phyloP scores from a whole-genome alignment of 2,329 filamentous ascomycete genomes.

The Ascochyta rabiei region DNA sequence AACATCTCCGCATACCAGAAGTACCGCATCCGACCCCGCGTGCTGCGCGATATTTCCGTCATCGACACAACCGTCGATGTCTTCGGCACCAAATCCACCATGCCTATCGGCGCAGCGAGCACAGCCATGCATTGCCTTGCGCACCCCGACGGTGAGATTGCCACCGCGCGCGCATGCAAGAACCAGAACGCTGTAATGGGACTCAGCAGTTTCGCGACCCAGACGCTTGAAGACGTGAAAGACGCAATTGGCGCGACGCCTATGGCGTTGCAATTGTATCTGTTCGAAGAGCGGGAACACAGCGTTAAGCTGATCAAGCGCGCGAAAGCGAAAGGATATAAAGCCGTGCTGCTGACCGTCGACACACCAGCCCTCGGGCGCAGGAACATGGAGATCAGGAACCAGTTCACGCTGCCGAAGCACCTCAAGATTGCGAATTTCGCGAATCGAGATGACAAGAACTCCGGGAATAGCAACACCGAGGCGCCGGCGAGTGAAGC shows the following conservation, averaged over 20 bases:
- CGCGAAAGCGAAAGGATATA: conserved; percentile 34
- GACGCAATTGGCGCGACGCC: conserved; percentile 50
- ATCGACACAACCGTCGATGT: conserved; percentile 45
- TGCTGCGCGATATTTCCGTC: conserved; percentile 49
- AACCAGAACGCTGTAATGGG: conserved; percentile 47
- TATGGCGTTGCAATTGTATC: conserved; percentile 51
- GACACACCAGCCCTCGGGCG: conserved; percentile 34
- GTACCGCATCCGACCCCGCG: conserved; percentile 40
- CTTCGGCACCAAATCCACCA: conserved; percentile 28
- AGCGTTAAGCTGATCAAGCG: conserved; percentile 29
- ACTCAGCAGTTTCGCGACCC: conserved; percentile 49
- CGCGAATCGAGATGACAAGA: conserved; percentile 10
- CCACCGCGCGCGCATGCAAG: conserved; percentile 50
- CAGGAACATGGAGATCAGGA: conserved; percentile 32
- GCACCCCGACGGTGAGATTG: conserved; percentile 52
- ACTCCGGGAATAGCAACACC: conserved; percentile 1
- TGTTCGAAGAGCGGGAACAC: conserved; percentile 42
- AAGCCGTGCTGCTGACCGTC: conserved; percentile 34
- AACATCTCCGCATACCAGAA: conserved; percentile 39
- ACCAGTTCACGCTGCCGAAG: conserved; percentile 33
- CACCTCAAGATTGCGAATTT: conserved; percentile 34
- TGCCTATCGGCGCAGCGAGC: conserved; percentile 52
- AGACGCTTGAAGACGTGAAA: conserved; percentile 53
- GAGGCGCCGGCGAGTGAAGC: background rate
- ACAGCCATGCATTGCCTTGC: conserved; percentile 53